phyloP scores from a whole-genome alignment of 1,139 yeast species.

The Yamadazyma triangularis region DNA sequence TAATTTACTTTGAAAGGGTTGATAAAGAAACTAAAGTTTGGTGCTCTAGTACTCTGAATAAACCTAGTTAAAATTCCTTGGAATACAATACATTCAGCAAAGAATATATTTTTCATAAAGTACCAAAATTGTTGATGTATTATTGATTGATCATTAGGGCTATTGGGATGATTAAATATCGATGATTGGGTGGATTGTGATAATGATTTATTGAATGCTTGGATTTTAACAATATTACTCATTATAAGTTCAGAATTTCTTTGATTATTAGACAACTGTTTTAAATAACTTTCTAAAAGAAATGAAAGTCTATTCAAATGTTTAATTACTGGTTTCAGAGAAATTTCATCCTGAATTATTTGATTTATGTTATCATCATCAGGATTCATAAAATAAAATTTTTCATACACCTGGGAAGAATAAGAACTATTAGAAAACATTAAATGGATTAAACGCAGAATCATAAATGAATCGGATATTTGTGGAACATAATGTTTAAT shows the following conservation, averaged over 20 bases:
- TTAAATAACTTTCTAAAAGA: conserved; percentile 35
- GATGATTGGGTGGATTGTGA: conserved; percentile 21
- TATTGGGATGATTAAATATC: conserved; percentile 15
- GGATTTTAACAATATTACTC: conserved; percentile 17
- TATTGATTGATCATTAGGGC: conserved; percentile 10
- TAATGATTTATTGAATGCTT: conserved; percentile 24
- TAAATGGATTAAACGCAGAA: conserved; percentile 18
- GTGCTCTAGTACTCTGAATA: conserved; percentile 8
- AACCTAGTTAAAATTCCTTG: conserved; percentile 52
- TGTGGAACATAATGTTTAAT: conserved; percentile 20
- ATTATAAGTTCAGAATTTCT: conserved; percentile 18
- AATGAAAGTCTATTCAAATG: conserved; percentile 48
- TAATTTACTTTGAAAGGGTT: conserved; percentile 7
- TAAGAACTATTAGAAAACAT: conserved; percentile 15
- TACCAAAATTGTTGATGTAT: conserved; percentile 29
- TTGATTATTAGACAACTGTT: conserved; percentile 14
- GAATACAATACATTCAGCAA: conserved; percentile 49
- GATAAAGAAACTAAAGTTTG: conserved; percentile 7
- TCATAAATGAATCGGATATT: conserved; percentile 21
- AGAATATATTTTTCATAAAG: conserved; percentile 40
- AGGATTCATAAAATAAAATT: conserved; percentile 18
- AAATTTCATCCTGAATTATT: too few relatives aligned
- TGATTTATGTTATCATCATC: conserved; percentile 9
- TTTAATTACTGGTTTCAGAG: conserved; percentile 41
- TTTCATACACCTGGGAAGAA: conserved; percentile 14